Percentiles rank a stretch among this genome's conserved stretches.
These are phyloP conservation scores for Gossypium thurberi DNA, from an alignment of 345 rosid genomes.

Conservation along the genomic window DNA sequence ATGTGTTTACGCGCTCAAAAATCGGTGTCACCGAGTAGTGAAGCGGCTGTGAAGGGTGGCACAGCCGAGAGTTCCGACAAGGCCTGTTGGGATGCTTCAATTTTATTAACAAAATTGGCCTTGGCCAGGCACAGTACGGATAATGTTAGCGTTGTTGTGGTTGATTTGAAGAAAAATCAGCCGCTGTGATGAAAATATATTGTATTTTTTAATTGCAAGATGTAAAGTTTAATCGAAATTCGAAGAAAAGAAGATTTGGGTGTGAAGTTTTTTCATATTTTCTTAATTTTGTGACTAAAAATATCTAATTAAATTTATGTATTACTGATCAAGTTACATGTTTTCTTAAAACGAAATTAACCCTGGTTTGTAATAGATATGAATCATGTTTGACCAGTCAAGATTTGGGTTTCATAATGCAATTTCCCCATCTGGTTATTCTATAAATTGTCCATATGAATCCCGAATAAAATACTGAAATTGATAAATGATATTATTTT, in stretches of 20 bases:
- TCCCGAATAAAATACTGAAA: no score
- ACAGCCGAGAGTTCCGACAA: slow-evolving; percentile 37
- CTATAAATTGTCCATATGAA: no score
- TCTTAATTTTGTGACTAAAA: no score
- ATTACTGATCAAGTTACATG: no score
- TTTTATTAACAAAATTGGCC: slow-evolving; percentile 76
- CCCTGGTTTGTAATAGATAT: no score
- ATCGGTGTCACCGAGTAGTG: slow-evolving; percentile 19
- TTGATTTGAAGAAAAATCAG: slow-evolving; percentile 55
- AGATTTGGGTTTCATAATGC: no score
- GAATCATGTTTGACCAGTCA: no score
- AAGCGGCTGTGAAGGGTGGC: slow-evolving; percentile 3
- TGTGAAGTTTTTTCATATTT: background rate
- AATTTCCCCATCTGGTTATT: no score
- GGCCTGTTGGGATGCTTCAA: slow-evolving; percentile 71
- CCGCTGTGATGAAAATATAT: background rate
- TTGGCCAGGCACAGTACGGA: slow-evolving; percentile 67
- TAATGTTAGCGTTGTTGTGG: slow-evolving; percentile 76
- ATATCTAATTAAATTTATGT: no score
- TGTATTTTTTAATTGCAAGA: slow-evolving; percentile 3
- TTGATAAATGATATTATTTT: no score
- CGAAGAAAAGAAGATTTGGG: background rate
- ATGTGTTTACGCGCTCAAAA: slow-evolving; percentile 48
- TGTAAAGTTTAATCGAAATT: background rate
- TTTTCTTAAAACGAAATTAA: no score